These are phyloP conservation scores for Haematococcus sp. DNA, from an alignment of 139 green algal genomes.

Conservation along the genomic window DNA sequence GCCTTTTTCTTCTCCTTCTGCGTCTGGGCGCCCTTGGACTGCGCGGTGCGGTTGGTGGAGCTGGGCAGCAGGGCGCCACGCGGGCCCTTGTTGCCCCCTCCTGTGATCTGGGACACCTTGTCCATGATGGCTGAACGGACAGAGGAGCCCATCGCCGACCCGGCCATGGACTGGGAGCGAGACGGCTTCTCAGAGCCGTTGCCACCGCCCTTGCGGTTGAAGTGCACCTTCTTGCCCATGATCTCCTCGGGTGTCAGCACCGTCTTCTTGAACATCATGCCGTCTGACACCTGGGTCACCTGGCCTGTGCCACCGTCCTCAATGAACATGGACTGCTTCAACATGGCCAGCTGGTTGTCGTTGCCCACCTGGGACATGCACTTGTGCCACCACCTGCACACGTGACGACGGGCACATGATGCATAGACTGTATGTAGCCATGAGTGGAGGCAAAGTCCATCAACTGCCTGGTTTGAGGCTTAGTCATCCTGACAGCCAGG, in stretches of 20 bases:
- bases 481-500: not conserved
- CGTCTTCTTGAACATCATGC: constrained; percentile 48
- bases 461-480: not conserved
- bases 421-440: not conserved
- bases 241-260: constrained; percentile 47
- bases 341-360: constrained; percentile 39
- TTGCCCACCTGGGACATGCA: constrained; percentile 43
- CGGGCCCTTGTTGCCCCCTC: not conserved
- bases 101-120: no score
- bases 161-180: not conserved
- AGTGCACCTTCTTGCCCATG: constrained; percentile 24
- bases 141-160: not conserved
- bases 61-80: constrained; percentile 5
- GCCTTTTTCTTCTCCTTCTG: not conserved
- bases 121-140: not conserved
- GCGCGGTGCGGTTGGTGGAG: not conserved
- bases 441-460: not conserved
- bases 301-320: constrained; percentile 16
- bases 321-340: constrained; percentile 33
- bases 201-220: constrained; percentile 1
- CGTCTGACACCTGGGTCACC: constrained; percentile 32
- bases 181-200: not conserved
- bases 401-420: no score
- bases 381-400: constrained; percentile 30
- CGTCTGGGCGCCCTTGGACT: not conserved